Base-by-base conservation (phyloP, 2,329 filamentous ascomycete genomes). In the Alternaria consortialis region DNA sequence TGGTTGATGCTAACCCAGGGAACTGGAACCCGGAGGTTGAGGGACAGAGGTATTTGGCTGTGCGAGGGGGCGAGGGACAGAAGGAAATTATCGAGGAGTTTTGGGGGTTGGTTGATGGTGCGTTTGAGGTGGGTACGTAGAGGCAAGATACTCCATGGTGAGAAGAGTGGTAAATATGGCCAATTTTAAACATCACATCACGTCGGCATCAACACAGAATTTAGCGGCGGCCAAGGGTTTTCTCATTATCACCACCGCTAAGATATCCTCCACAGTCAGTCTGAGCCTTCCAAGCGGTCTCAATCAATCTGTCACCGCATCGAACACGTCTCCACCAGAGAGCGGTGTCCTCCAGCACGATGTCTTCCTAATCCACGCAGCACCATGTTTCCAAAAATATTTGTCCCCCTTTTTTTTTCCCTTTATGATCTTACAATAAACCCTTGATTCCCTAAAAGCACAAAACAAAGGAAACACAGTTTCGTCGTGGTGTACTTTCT, bases 1-100 rank as follows among this genome's bases (percentile, higher is more conserved):
- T 94, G 82, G 90, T 85, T 7, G 85, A 90, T 73, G 90, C 88
- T 5, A 93, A 94, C 74, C 88, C 90, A 0, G 91, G 90, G 0
- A 85, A 86, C 56, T 94, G 91, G 91, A 75, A 85, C 44, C 81
- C 85, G 5, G 77, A 72, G 50, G 75, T 89, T 7, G 87, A 88
- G 69, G 86, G 83, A 62, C 81, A 87, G 69, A 81, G 83, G 64
- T 89, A 88, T 75, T 66, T 85, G 65, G 83, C 81, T 52, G 80
- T 84, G 1, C 74, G 83, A 59, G 77, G 71, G 1, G 83, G 81
- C 0, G 74, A 82, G 57, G 82, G 81, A 3, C 79, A 84, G 70
- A 80, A 77, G 64, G 76, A 74, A 62, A 65, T 84, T 42, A 76
- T 84, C 4, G 80, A 84, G 70, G 81, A 84, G 69, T 82, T 84